phyloP scores from a whole-genome alignment of 2,329 filamentous ascomycete genomes.

The Diplocarpon mali region DNA sequence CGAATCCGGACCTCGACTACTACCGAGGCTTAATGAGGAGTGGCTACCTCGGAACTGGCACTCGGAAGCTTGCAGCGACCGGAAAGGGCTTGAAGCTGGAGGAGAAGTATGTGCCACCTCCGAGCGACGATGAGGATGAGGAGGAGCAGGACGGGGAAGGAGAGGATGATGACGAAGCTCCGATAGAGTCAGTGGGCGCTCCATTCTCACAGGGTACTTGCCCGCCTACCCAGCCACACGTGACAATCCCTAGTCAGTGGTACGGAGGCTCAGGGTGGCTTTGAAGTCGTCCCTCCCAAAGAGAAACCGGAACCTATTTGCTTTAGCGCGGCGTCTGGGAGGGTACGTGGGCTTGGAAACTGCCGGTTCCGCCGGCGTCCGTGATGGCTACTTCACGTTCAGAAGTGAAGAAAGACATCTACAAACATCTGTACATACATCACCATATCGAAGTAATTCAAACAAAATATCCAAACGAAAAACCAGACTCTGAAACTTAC shows the following conservation, averaged over 20 bases:
- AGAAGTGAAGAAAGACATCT: not conserved
- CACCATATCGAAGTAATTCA: no score
- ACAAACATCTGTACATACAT: constrained; percentile 5
- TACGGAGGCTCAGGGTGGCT: constrained; percentile 9
- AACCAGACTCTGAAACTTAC: no score
- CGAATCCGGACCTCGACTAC: constrained; percentile 41
- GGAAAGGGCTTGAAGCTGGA: constrained; percentile 73
- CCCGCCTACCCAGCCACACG: not conserved
- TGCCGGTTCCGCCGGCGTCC: constrained; percentile 8
- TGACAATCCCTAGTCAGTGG: not conserved
- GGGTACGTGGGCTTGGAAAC: constrained; percentile 1
- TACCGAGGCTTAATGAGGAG: constrained; percentile 41
- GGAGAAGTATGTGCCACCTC: constrained; percentile 65
- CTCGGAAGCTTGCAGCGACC: constrained; percentile 35
- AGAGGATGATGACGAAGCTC: constrained; percentile 19
- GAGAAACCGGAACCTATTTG: not conserved
- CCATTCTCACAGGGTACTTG: not conserved
- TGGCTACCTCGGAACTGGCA: constrained; percentile 41
- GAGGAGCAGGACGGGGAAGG: constrained; percentile 32
- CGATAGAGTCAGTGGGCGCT: not conserved
- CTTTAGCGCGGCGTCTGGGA: constrained; percentile 12
- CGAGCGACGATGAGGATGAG: constrained; percentile 44
- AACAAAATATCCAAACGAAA: no score
- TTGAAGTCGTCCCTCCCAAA: not conserved
- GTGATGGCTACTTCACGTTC: not conserved